Evolutionary conservation across 352 stramenopile genomes (phyloP).

Genomic region (Globisporangium polare): DNA sequence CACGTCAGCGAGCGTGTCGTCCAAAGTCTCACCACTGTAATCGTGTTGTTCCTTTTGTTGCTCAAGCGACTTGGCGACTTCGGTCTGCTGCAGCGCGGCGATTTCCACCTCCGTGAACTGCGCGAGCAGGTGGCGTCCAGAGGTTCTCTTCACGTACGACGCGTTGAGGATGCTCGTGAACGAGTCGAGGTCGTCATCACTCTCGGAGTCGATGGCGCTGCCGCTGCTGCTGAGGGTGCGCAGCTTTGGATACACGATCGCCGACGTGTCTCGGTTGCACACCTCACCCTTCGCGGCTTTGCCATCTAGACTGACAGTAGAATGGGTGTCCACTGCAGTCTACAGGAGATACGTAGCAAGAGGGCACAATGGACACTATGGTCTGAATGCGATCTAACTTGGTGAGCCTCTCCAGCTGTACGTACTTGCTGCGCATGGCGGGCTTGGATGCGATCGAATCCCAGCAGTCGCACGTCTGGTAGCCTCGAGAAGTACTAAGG

Average conservation of each 20-base stretch:
- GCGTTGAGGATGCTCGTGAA: conserved; percentile 18
- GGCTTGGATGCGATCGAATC: conserved; percentile 16
- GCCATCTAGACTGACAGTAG: background rate
- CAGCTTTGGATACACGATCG: conserved; percentile 8
- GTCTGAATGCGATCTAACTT: no score
- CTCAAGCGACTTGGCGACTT: background rate
- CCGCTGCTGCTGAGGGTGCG: background rate
- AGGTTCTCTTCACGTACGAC: conserved; percentile 20
- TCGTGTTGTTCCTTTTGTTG: conserved; percentile 3
- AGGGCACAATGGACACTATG: background rate
- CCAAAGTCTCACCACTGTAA: background rate
- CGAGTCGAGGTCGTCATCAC: conserved; percentile 2
- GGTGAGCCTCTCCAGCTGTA: no score
- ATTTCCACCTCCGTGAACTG: conserved; percentile 33
- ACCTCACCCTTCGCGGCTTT: background rate
- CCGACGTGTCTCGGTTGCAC: conserved; percentile 1
- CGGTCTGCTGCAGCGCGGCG: conserved; percentile 14
- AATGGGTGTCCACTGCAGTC: background rate
- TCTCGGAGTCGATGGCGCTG: background rate
- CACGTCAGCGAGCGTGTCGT: background rate
- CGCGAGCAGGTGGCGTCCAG: conserved; percentile 26
- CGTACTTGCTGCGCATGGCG: background rate
- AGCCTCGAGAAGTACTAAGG: conserved; percentile 22
- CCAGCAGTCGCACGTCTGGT: conserved; percentile 17
- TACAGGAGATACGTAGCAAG: background rate